Conservation (phyloP, 352 stramenopile genomes). For the Globisporangium barbulae region DNA sequence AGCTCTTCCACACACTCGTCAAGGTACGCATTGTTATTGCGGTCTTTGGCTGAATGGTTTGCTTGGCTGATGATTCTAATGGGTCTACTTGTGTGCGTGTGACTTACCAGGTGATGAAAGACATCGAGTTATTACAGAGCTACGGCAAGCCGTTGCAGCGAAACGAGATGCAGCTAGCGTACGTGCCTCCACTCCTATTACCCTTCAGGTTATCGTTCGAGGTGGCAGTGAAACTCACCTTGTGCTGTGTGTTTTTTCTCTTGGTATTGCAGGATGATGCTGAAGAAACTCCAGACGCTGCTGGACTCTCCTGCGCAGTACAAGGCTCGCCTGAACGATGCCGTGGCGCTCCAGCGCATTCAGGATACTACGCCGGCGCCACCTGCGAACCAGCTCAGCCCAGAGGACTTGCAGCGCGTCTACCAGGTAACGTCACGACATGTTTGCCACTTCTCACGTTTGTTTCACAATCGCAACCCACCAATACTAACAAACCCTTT, state of each 20-base stretch:
- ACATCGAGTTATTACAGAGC: constrained; percentile 86
- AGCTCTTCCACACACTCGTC: constrained; percentile 80
- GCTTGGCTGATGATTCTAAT: background rate
- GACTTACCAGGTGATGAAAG: constrained; percentile 70
- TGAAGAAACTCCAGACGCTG: constrained; percentile 83
- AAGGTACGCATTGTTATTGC: constrained; percentile 31
- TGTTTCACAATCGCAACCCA: background rate
- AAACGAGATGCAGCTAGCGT: constrained; percentile 78
- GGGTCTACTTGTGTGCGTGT: background rate
- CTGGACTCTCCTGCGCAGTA: constrained; percentile 82
- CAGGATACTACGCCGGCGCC: constrained; percentile 43
- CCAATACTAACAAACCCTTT: constrained; percentile 4
- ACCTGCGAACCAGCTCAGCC: constrained; percentile 54
- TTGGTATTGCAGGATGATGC: constrained; percentile 41
- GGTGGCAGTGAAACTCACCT: background rate
- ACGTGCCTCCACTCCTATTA: constrained; percentile 21
- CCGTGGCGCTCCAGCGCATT: constrained; percentile 65
- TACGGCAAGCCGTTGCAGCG: constrained; percentile 80
- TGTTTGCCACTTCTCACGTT: background rate
- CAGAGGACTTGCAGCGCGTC: constrained; percentile 69
- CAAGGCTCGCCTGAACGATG: constrained; percentile 83
- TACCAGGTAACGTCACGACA: constrained; percentile 44
- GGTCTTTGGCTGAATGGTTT: background rate
- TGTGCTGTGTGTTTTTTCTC: background rate
- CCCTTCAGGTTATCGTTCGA: background rate